Evolutionary conservation across 768 basidiomycete genomes (phyloP), one percentile per base, ranked within the genome.

Genomic region (Lentinula aciculospora): DNA sequence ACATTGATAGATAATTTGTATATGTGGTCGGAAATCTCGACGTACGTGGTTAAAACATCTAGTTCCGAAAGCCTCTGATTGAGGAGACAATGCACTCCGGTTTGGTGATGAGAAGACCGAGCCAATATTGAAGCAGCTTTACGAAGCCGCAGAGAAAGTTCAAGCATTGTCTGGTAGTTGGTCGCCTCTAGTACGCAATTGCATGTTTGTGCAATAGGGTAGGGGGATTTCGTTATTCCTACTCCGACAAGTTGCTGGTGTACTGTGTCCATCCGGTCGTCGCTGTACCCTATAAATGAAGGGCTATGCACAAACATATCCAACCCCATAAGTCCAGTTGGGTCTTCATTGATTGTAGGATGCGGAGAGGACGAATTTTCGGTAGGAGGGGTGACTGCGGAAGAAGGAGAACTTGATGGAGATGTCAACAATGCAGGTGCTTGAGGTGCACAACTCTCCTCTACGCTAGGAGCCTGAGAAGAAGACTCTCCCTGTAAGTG

Each of bases 61-160:
- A 81, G 64, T 21, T 81, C 80, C 25, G 71, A 62, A 55, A 85
- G 76, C 42, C 74, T 74, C 59, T 79, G 80, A 51, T 71, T 70
- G 28, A 79, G 68, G 40, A 63, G 61, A 60, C 78, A 79, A 9
- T 61, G 51, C 8, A 63, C 63, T 17, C 64, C 66, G 58, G 62
- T 50, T 75, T 75, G 47, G 65, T 69, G 29, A 68, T 60, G 32
- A 69, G 77, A 63, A 15, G 79, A 80, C 39, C 74, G 79, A 10
- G 76, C 71, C 39, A 88, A 76, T 37, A 80, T 70, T 53, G 83
- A 76, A 10, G 81, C 77, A 10, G 83, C 84, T 62, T 78, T 82
- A 23, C 84, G 76, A 21, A 88, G 75, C 51, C 83, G 75, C 29
- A 86, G 70, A 2, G 84, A 86, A n/a, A 88, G 71, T 62, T 88